Base-by-base conservation (phyloP, 2,329 filamentous ascomycete genomes). In the Aureobasidium zeae region DNA sequence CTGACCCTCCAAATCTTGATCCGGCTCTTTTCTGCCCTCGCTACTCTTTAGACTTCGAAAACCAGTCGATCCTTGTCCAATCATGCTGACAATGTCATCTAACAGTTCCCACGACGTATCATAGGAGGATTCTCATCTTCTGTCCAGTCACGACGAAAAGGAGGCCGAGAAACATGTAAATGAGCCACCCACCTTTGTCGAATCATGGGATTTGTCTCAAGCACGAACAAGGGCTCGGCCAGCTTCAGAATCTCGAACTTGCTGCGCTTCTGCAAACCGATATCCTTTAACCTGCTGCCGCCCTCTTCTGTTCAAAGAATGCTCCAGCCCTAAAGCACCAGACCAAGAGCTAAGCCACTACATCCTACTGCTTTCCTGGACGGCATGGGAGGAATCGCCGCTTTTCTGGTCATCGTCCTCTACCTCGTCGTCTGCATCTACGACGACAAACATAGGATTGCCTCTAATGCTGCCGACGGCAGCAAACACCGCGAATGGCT, bases 401-500 rank as follows among this genome's bases (percentile, higher is more conserved):
- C 48, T 5, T 45, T 47, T 19, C n/a, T 49, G 3, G 48, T 49
- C 24, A 31, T 49, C 17, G 20, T 49, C 6, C 37, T 37, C 16
- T 45, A 49, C 16, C 22, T 48, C 2, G 26, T 29, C 2, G 19
- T 33, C 21, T 38, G 28, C 22, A 25, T 30, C 7, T 20, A 41
- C 21, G 34, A 42, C 7, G 30, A 31, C 3, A 36, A 48, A 30
- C 38, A 48, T 25, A 17, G 47, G 24, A 41, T 45, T 15, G 43
- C 31, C 29, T 49, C 38, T 26, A 44, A 21, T 5, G 21, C 22
- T 8, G 35, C 35, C 29, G 24, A 41, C 1, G 16, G 20, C 16
- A 24, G 44, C 17, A 22, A 47, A 16, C 45, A 48, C 21, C 37
- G 34, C 1, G 43, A 43, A 8, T 33, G 38, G 12, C 13, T 74